phyloP scores from a whole-genome alignment of 345 rosid genomes.

The Draba incana region DNA sequence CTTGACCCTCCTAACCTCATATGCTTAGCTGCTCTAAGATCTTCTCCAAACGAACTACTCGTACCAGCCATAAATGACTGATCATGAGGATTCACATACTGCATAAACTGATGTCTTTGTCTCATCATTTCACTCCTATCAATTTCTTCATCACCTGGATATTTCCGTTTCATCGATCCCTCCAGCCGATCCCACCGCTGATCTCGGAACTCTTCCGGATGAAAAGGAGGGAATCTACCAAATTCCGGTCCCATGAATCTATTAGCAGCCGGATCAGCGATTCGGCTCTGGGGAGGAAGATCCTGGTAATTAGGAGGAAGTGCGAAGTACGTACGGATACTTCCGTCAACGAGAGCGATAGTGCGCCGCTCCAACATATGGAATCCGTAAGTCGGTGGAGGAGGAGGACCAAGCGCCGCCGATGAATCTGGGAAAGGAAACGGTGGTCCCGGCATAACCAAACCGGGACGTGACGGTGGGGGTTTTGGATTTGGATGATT shows the following conservation, averaged over 20 bases:
- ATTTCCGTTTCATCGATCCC: slow-evolving; percentile 63
- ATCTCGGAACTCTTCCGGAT: slow-evolving; percentile 58
- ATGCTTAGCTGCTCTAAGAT: slow-evolving; percentile 57
- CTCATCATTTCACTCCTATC: slow-evolving; percentile 45
- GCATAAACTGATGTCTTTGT: slow-evolving; percentile 54
- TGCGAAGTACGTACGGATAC: slow-evolving; percentile 92
- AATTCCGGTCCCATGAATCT: slow-evolving; percentile 44
- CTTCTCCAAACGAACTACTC: slow-evolving; percentile 51
- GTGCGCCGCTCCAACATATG: slow-evolving; percentile 96
- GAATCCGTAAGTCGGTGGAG: slow-evolving; percentile 82
- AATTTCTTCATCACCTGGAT: slow-evolving; percentile 53
- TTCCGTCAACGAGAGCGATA: slow-evolving; percentile 81
- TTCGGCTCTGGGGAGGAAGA: slow-evolving; percentile 48
- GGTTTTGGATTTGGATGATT: slow-evolving; percentile 43
- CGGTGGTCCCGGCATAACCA: slow-evolving; percentile 30
- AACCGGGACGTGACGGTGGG: slow-evolving; percentile 42
- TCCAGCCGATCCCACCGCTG: slow-evolving; percentile 52
- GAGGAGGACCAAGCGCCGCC: slow-evolving; percentile 63
- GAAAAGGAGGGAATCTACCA: slow-evolving; percentile 44
- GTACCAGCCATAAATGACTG: slow-evolving; percentile 44
- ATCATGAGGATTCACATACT: slow-evolving; percentile 45
- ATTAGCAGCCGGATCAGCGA: slow-evolving; percentile 27
- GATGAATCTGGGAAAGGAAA: slow-evolving; percentile 59
- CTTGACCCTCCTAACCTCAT: slow-evolving; percentile 50
- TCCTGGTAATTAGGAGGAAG: slow-evolving; percentile 92